These are phyloP conservation scores for Anthracocystis panici-leucophaei DNA, from an alignment of 1,284 basidiomycete genomes.

Conservation along the genomic window DNA sequence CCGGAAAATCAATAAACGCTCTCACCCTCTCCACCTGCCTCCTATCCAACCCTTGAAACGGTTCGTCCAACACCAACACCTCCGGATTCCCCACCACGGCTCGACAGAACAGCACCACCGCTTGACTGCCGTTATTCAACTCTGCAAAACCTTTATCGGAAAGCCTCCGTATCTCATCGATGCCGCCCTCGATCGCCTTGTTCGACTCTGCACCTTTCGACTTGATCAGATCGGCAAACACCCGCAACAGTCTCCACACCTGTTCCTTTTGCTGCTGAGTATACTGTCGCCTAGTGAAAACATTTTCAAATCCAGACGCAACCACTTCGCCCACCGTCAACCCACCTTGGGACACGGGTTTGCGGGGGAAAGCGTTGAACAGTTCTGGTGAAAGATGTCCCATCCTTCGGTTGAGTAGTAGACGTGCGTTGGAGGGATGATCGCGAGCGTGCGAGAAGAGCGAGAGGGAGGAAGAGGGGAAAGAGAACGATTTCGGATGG, in stretches of 20 bases:
- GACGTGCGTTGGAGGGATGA: constrained; percentile 58
- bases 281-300: constrained; percentile 51
- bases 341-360: constrained; percentile 50
- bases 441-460: constrained; percentile 60
- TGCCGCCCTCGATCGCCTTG: too few relatives aligned
- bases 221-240: constrained; percentile 56
- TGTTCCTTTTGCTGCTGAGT: constrained; percentile 27
- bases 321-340: constrained; percentile 60
- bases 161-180: constrained; percentile 18
- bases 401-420: constrained; percentile 46
- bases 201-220: neutral
- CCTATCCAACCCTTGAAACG: constrained; percentile 67
- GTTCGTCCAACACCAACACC: constrained; percentile 66
- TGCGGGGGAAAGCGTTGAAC: constrained; percentile 84
- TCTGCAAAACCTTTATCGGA: constrained; percentile 32
- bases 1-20: constrained; percentile 48
- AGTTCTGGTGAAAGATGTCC: constrained; percentile 91
- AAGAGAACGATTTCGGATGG: constrained; percentile 88
- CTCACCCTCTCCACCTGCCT: constrained; percentile 51
- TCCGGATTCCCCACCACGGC: constrained; percentile 58
- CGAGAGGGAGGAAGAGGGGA: constrained; percentile 67
- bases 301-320: constrained; percentile 61
- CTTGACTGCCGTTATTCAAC: constrained; percentile 61
- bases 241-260: constrained; percentile 28
- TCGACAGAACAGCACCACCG: constrained; percentile 62